These are phyloP conservation scores for Collybiopsis confluens DNA, from an alignment of 768 basidiomycete genomes.

Conservation along the genomic window DNA sequence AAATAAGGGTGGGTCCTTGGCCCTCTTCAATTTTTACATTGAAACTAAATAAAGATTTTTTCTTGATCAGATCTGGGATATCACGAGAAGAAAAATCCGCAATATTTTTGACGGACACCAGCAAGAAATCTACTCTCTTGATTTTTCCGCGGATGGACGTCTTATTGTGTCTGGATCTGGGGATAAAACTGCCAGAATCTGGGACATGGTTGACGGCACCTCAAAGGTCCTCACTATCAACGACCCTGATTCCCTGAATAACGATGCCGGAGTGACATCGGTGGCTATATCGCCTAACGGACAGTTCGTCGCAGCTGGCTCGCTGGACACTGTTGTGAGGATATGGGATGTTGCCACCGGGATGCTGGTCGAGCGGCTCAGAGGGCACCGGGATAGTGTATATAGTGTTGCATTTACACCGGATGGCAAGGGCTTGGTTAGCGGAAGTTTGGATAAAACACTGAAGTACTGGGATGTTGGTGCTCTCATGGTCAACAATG, in stretches of 20 bases:
- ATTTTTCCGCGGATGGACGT: conserved; percentile 83
- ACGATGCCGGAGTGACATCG: conserved; percentile 66
- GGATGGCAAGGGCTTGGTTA: conserved; percentile 86
- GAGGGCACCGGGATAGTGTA: conserved; percentile 80
- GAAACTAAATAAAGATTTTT: conserved; percentile 10
- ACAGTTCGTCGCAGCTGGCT: conserved; percentile 44
- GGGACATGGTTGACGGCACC: conserved; percentile 37
- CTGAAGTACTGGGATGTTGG: conserved; percentile 86
- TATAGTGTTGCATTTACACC: conserved; percentile 92
- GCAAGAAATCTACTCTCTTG: conserved; percentile 92
- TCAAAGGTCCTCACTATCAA: conserved; percentile 45
- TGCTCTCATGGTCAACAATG: conserved; percentile 64
- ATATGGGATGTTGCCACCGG: conserved; percentile 77
- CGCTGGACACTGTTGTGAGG: conserved; percentile 63
- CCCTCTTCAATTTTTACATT: neutral
- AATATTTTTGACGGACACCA: conserved; percentile 84
- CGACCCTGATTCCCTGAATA: conserved; percentile 45
- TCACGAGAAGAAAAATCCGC: conserved; percentile 72
- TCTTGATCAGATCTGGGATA: conserved; percentile 80
- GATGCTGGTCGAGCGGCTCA: conserved; percentile 64
- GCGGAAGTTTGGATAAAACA: conserved; percentile 87
- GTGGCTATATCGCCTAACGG: conserved; percentile 80
- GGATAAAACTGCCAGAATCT: conserved; percentile 48
- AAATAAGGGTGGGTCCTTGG: conserved; percentile 68
- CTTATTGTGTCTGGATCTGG: conserved; percentile 89